Percentiles rank a stretch among this genome's conserved stretches.
These are phyloP conservation scores for Fusarium sp. DNA, from an alignment of 2,329 filamentous ascomycete genomes.

Conservation along the genomic window DNA sequence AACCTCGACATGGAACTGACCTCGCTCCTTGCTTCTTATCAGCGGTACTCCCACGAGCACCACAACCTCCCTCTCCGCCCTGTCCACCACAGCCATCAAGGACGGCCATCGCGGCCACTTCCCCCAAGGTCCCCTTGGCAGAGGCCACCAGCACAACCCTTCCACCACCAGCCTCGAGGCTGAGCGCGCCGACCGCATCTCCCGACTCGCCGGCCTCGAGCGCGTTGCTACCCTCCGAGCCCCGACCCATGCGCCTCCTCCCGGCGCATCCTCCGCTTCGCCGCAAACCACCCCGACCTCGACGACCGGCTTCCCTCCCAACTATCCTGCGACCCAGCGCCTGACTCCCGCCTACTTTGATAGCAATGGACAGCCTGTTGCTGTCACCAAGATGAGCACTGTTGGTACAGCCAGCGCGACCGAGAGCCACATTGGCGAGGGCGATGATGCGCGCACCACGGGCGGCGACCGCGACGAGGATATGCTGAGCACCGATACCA, in stretches of 20 bases:
- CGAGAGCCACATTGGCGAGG: conserved; percentile 72
- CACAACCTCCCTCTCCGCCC: conserved; percentile 89
- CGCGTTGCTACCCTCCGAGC: conserved; percentile 82
- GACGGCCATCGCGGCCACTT: conserved; percentile 91
- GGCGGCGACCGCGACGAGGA: conserved; percentile 72
- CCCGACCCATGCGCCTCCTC: conserved; percentile 50
- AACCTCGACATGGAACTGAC: conserved; percentile 13
- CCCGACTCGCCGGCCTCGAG: conserved; percentile 91
- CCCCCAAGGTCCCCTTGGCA: conserved; percentile 65
- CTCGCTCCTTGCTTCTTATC: conserved; percentile 20
- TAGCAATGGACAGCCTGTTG: conserved; percentile 75
- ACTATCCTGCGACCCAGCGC: conserved; percentile 53
- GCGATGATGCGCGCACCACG: conserved; percentile 65
- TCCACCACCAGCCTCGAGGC: conserved; percentile 83
- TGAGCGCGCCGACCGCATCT: conserved; percentile 94
- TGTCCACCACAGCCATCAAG: conserved; percentile 96
- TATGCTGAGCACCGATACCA: conserved; percentile 76
- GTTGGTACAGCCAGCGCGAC: conserved; percentile 93
- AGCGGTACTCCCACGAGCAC: conserved; percentile 94
- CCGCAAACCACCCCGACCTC: conserved; percentile 66
- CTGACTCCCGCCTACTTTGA: conserved; percentile 83
- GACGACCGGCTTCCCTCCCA: conserved; percentile 56
- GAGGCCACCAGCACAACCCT: conserved; percentile 69
- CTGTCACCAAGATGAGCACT: conserved; percentile 83
- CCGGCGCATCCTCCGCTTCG: conserved; percentile 54